These are phyloP conservation scores for Bacterosira constricta DNA, from an alignment of 108 stramenopile species.

Conservation along the genomic window DNA sequence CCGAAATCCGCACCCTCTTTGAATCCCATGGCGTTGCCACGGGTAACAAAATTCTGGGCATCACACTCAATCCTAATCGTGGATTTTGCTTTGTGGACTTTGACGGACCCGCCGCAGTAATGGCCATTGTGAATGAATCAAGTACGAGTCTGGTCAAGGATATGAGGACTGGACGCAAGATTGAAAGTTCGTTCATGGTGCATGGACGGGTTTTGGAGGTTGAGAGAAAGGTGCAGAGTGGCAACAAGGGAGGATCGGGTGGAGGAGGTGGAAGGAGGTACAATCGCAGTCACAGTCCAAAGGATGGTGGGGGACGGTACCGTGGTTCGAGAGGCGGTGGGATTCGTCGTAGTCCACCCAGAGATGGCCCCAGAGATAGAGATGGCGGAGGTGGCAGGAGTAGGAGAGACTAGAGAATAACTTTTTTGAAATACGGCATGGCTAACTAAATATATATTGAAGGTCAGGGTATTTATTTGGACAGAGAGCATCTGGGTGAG, in stretches of 20 bases:
- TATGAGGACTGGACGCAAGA: constrained; percentile 37
- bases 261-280: constrained; percentile 26
- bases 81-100: constrained; percentile 87
- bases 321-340: constrained; percentile 30
- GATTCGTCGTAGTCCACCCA: constrained; percentile 27
- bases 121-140: constrained; percentile 61
- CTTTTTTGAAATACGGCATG: background rate
- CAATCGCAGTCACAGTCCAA: constrained; percentile 35
- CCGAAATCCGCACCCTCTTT: constrained; percentile 76
- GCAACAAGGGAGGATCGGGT: constrained; percentile 3
- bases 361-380: too few relatives aligned
- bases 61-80: constrained; percentile 68
- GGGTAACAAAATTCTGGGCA: constrained; percentile 70
- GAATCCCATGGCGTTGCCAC: constrained; percentile 65
- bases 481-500: background rate
- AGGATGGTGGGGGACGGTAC: constrained; percentile 23
- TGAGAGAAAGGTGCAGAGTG: constrained; percentile 31
- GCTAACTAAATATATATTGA: background rate
- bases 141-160: constrained; percentile 41
- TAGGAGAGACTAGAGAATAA: background rate
- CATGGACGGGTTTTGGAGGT: constrained; percentile 51
- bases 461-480: background rate
- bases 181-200: constrained; percentile 41
- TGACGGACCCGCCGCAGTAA: constrained; percentile 68
- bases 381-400: constrained; percentile 12